Conservation (phyloP, 768 basidiomycete genomes). For the Russula lepida region DNA sequence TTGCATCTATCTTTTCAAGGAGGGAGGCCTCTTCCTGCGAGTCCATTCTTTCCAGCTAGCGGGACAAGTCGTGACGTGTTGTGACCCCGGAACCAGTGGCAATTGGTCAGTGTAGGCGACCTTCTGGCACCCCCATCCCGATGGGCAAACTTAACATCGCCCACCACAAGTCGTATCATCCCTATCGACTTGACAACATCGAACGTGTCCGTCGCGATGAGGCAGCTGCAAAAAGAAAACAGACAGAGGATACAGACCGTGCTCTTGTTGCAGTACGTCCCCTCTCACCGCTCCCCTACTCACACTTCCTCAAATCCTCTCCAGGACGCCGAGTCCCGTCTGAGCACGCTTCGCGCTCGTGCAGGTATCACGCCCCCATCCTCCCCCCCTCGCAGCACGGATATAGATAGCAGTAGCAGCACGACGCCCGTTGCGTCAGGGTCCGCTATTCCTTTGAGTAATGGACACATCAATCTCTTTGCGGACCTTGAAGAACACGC, state of each 20-base stretch:
- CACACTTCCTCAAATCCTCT: not conserved
- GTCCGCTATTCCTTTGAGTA: constrained; percentile 28
- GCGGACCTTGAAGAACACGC: constrained; percentile 66
- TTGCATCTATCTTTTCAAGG: constrained; percentile 25
- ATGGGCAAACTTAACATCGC: constrained; percentile 89
- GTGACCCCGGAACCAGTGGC: not conserved
- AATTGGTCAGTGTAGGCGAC: not conserved
- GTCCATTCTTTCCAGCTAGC: constrained; percentile 46
- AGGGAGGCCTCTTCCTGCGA: constrained; percentile 12
- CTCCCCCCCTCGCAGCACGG: not conserved
- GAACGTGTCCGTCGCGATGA: constrained; percentile 75
- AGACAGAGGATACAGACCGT: constrained; percentile 61
- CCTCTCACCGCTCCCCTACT: not conserved
- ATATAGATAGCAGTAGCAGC: constrained; percentile 25
- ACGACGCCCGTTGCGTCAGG: constrained; percentile 10
- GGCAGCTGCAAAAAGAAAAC: constrained; percentile 61
- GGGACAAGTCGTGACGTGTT: constrained; percentile 21
- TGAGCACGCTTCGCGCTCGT: constrained; percentile 53
- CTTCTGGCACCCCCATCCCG: not conserved
- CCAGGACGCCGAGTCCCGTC: constrained; percentile 75
- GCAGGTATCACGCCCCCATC: constrained; percentile 34
- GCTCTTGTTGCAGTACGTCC: constrained; percentile 59
- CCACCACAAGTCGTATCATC: constrained; percentile 87
- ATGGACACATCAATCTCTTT: constrained; percentile 77
- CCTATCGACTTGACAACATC: constrained; percentile 78